Base-by-base conservation (phyloP, 2,329 filamentous ascomycete species). In the Penicillium sp. region DNA sequence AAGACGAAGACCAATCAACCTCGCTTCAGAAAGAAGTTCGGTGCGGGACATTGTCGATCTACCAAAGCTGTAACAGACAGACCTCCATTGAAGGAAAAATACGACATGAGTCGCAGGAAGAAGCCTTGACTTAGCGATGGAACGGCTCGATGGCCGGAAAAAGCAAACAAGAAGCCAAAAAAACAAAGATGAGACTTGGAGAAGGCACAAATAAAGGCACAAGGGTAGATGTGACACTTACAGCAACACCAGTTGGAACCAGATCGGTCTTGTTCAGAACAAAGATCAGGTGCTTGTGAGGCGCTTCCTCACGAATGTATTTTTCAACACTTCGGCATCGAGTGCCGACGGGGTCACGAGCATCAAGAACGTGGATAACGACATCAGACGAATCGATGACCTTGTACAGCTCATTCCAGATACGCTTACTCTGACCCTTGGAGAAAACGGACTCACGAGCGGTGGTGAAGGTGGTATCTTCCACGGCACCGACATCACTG, bases 31-130 rank as follows among this genome's bases (percentile, higher is more conserved):
- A 85, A 80, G 84, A 83, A 82, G 78, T 80, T 81, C 78, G 82
- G 83, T 82, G 83, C 87, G 89, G 90, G 88, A 84, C 81, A 83
- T 83, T 84, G 83, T 97, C 83, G 78, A 88, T 99, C 87, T 98
- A 89, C 95, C 95, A 97, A 92, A 87, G 90, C 90, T 92, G 91
- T 99, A 99, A 99, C 95, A 96, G 93, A 92, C 85, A 80, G 80
- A 83, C 87, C 88, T 89, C 89, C 91, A 95, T 88, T 77, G 84
- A 78, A 78, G 76, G 81, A 78, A 75, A 75, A 83, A 80, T 78
- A 82, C 76, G 76, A 73, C 72, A 80, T 61, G 76, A 78, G 80
- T 81, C 84, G 87, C 81, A 80, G 82, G 88, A 87, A 85, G 86
- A 83, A 83, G 87, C 83, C 89, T 89, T 91, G 91, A 96, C 94